Evolutionary conservation across 1,284 basidiomycete species (phyloP), one percentile per base, ranked within the genome.

Genomic region (Ceratobasidium sp.): DNA sequence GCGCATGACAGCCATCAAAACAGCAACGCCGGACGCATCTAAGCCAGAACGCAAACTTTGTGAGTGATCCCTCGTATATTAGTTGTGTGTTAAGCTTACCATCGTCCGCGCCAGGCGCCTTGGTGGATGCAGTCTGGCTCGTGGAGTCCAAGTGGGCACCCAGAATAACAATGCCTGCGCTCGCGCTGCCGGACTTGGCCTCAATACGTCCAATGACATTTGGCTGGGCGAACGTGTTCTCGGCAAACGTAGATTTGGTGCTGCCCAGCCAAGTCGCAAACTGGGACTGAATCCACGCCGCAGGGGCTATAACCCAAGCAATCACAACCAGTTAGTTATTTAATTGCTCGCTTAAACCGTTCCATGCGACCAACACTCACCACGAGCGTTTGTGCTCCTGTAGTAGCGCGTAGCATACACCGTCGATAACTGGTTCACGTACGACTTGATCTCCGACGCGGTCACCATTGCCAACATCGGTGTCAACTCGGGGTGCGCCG

Each of bases 161-260:
- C 43, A 90, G 79, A 74, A 91, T 87, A 7, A 86, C 85, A 18
- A 88, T 80, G 0, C 85, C 82, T 9, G 79, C 81, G 21, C 80
- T 82, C 62, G 81, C 77, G 62, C 76, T 76, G 35, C 83, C 84
- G 28, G 72, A 59, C 38, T 58, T 72, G 59, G 67, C 69, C 38
- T 81, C 80, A 77, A 89, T 85, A 71, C 84, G 84, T 16, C 82
- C 87, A 74, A 91, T 86, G 78, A 91, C 86, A 18, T 87, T 87
- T 78, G 87, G 87, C 80, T 92, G 90, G 38, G 23, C 43, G 46
- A 74, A 69, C n/a, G 50, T 52, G 32, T 74, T 70, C 23, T 57
- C 46, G 14, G 57, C 47, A n/a, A 71, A n/a, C 41, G 32, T 58
- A 8, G 62, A 52, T 32, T 69, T 61, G 28, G 50, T 52, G n/a